phyloP scores from a whole-genome alignment of 106 monocot species.

The Posidonia australis region DNA sequence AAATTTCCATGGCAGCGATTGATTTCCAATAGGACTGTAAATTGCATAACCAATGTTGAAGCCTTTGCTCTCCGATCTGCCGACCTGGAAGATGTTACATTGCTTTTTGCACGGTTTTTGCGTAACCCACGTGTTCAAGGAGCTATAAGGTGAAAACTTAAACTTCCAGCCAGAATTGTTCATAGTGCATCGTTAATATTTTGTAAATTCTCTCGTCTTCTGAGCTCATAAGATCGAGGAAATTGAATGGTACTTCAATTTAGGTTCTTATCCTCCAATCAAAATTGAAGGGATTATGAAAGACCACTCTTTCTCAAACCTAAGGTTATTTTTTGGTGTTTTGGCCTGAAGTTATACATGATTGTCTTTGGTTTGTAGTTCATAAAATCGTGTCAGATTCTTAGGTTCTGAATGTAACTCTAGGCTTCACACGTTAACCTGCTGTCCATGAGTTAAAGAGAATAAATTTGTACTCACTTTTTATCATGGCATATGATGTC shows the following conservation, averaged over 20 bases:
- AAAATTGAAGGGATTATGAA: no score
- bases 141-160: constrained; percentile 56
- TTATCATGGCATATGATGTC: background rate
- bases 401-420: no score
- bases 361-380: no score
- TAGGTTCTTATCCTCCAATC: no score
- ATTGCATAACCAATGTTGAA: constrained; percentile 79
- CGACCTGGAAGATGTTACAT: constrained; percentile 71
- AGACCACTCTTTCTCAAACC: no score
- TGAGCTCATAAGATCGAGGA: background rate
- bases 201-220: no score
- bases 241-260: no score
- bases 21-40: constrained; percentile 56
- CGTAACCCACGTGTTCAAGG: constrained; percentile 77
- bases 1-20: constrained; percentile 28
- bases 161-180: no score
- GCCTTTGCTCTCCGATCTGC: constrained; percentile 51
- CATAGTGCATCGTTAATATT: background rate
- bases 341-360: no score
- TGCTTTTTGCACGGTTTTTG: constrained; percentile 50
- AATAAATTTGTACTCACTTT: background rate
- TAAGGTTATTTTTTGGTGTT: no score
- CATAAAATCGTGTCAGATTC: no score
- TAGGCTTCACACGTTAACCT: no score
- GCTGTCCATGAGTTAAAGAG: background rate